These are phyloP conservation scores for Ogataea pini DNA, from an alignment of 805 yeast species.

Conservation along the genomic window DNA sequence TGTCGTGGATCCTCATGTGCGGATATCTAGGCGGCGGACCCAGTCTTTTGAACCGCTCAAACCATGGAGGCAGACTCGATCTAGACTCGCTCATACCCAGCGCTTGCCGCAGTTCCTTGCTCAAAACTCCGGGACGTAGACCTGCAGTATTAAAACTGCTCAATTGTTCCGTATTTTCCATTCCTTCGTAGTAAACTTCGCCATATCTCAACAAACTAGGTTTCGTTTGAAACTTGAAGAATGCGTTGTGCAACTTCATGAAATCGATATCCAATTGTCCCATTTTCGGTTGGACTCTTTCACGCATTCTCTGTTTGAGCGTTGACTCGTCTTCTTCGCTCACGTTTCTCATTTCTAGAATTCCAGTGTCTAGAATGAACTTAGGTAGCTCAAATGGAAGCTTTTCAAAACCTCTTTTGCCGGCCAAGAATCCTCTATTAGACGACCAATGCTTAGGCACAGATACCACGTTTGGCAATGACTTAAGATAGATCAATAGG, in stretches of 20 bases:
- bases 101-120: conserved; percentile 63
- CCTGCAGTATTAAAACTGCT: conserved; percentile 37
- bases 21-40: conserved; percentile 89
- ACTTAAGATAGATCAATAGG: conserved; percentile 62
- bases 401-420: conserved; percentile 64
- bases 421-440: conserved; percentile 71
- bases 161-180: conserved; percentile 38
- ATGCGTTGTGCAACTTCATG: conserved; percentile 78
- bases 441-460: conserved; percentile 86
- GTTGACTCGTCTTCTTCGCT: conserved; percentile 52
- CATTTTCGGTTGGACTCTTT: conserved; percentile 85
- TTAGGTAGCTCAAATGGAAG: conserved; percentile 77
- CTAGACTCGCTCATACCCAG: conserved; percentile 56
- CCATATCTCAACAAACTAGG: conserved; percentile 74
- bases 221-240: conserved; percentile 75
- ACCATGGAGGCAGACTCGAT: conserved; percentile 75
- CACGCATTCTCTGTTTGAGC: conserved; percentile 73
- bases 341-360: conserved; percentile 78
- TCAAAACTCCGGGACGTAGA: conserved; percentile 64
- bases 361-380: conserved; percentile 79
- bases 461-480: conserved; percentile 63
- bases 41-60: conserved; percentile 58
- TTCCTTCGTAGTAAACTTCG: conserved; percentile 76
- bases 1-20: conserved; percentile 49
- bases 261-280: conserved; percentile 86